phyloP scores from a whole-genome alignment of 257 asterid genomes.

The Parsonsia alboflavescens region DNA sequence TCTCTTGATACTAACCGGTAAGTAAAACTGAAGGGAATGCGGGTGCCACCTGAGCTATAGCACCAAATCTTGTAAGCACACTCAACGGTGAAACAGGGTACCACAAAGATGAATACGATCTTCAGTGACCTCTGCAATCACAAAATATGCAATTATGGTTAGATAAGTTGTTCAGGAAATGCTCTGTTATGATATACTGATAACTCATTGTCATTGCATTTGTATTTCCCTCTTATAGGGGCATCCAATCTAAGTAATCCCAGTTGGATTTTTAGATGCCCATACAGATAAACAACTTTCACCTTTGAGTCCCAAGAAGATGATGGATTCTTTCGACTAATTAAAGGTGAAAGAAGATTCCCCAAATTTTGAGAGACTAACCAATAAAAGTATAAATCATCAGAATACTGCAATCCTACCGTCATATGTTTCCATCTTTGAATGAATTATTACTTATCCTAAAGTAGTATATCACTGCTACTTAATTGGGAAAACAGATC shows the following conservation, averaged over 20 bases:
- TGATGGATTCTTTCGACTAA: not conserved
- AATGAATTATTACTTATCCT: not conserved
- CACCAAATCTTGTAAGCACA: conserved; percentile 85
- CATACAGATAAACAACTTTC: not conserved
- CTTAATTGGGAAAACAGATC: no score
- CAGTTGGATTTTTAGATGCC: not conserved
- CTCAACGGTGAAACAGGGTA: conserved; percentile 84
- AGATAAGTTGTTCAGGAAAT: not conserved
- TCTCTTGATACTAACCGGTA: no score
- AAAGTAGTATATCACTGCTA: no score
- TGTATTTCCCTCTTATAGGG: not conserved
- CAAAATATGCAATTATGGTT: not conserved
- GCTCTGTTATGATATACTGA: not conserved
- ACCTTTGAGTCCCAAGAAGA: not conserved
- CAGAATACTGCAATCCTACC: not conserved
- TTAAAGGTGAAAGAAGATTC: not conserved
- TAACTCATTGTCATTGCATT: not conserved
- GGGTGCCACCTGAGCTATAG: conserved; percentile 77
- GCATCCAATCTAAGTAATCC: not conserved
- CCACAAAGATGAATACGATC: conserved; percentile 72
- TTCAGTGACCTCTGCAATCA: conserved; percentile 68
- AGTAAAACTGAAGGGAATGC: conserved; percentile 47
- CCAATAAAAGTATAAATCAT: no score
- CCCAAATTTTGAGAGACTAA: not conserved
- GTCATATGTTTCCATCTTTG: not conserved